phyloP scores from a whole-genome alignment of 768 basidiomycete species.

The Lyophyllum semitale region DNA sequence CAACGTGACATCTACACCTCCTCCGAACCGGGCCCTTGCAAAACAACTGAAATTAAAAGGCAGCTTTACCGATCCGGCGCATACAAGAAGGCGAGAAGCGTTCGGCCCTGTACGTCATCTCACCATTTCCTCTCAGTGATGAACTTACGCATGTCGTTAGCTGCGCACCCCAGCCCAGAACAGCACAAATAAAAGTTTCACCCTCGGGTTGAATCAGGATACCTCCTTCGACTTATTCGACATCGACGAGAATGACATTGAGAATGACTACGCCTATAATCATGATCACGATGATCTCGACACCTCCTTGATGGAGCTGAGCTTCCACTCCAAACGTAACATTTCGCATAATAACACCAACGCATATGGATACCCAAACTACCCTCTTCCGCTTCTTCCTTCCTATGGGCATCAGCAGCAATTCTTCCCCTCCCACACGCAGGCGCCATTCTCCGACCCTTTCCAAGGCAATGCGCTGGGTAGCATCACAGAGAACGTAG shows the following conservation, averaged over 20 bases:
- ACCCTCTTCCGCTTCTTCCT: slow-evolving; percentile 24
- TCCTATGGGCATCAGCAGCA: slow-evolving; percentile 26
- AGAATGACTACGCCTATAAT: slow-evolving; percentile 43
- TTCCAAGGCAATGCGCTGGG: slow-evolving; percentile 37
- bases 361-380: slow-evolving; percentile 37
- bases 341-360: slow-evolving; percentile 21
- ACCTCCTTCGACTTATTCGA: slow-evolving; percentile 64
- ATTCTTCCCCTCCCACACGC: slow-evolving; percentile 22
- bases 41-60: slow-evolving; percentile 67
- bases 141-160: slow-evolving; percentile 21
- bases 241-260: slow-evolving; percentile 73
- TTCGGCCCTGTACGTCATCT: slow-evolving; percentile 36
- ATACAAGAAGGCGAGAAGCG: slow-evolving; percentile 45
- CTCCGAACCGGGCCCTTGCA: slow-evolving; percentile 59
- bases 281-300: slow-evolving; percentile 35
- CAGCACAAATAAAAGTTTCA: slow-evolving; percentile 26
- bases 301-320: slow-evolving; percentile 34
- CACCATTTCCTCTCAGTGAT: slow-evolving; percentile 24
- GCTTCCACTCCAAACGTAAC: slow-evolving; percentile 28
- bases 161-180: slow-evolving; percentile 34
- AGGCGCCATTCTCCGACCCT: slow-evolving; percentile 39
- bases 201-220: slow-evolving; percentile 38
- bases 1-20: slow-evolving; percentile 58
- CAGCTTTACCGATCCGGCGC: slow-evolving; percentile 72
- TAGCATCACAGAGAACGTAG: slow-evolving; percentile 41